A percentile compares a stretch with the other conserved stretches of the same genome.
phyloP scores from a whole-genome alignment of 257 asterid species.

The Solanum sitiens region DNA sequence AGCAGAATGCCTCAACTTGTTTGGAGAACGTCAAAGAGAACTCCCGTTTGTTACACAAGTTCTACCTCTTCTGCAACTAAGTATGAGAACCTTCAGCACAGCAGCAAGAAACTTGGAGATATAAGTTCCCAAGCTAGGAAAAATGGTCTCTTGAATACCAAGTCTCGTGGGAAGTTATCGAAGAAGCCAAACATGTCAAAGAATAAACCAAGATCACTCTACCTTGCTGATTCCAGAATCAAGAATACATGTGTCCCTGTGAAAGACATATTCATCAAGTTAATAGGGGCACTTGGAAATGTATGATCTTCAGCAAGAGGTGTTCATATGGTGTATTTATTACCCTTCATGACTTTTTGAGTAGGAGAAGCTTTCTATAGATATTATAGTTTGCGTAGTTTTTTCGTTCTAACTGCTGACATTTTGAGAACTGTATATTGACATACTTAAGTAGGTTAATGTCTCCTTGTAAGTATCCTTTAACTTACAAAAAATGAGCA shows the following conservation, averaged over 20 bases:
- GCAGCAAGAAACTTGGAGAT: not conserved
- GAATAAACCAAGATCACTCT: not conserved
- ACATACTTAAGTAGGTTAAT: not conserved
- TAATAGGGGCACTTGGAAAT: constrained; percentile 26
- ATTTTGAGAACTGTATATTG: not conserved
- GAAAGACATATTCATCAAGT: constrained; percentile 29
- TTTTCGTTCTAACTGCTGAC: not conserved
- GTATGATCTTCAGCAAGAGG: not conserved
- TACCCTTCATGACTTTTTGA: not conserved
- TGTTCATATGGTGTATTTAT: not conserved
- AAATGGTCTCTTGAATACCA: not conserved
- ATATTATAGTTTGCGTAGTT: not conserved
- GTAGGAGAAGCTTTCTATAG: not conserved
- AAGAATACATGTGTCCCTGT: constrained; percentile 42
- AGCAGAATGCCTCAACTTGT: constrained; percentile 16
- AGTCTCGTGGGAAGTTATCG: not conserved
- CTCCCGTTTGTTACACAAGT: constrained; percentile 40
- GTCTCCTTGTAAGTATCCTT: not conserved
- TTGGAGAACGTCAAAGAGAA: constrained; percentile 54
- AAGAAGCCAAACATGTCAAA: constrained; percentile 4
- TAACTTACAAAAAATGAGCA: not conserved
- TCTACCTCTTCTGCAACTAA: constrained; percentile 5
- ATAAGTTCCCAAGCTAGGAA: not conserved
- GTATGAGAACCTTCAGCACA: not conserved
- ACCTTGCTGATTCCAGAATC: not conserved